Conservation (phyloP, 257 asterid genomes). For the Plantago major region DNA sequence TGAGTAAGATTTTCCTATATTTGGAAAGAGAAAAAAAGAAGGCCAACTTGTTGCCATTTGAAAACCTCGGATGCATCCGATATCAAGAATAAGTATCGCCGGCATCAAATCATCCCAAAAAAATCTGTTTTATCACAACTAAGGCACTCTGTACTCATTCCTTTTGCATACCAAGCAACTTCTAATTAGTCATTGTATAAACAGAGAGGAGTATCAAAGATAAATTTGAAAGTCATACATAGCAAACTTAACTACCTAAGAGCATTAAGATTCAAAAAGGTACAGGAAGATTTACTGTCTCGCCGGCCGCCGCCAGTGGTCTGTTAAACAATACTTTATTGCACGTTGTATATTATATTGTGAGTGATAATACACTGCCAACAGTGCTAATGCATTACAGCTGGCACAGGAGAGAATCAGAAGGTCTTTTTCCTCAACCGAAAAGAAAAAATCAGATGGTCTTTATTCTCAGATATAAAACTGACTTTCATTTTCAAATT, state of each 20-base stretch:
- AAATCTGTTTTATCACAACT: too few species aligned
- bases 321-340: conserved; percentile 23
- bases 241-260: conserved; percentile 6
- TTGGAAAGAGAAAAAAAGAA: too few species aligned
- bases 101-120: too few species aligned
- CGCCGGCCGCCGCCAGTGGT: conserved; percentile 37
- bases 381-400: conserved; percentile 31
- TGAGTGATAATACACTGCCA: conserved; percentile 9
- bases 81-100: too few species aligned
- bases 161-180: too few species aligned
- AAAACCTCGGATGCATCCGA: too few species aligned
- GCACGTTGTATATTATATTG: conserved; percentile 10
- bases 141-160: too few species aligned
- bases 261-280: conserved; percentile 31
- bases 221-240: neutral
- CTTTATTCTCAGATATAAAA: conserved; percentile 22
- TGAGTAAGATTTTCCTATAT: too few species aligned
- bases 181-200: neutral
- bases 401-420: conserved; percentile 30
- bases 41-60: too few species aligned
- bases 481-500: conserved; percentile 21
- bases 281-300: conserved; percentile 28
- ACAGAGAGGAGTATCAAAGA: neutral
- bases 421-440: conserved; percentile 15
- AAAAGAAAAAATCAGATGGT: conserved; percentile 24